phyloP scores from a whole-genome alignment of 805 yeast genomes.

The Kodamaea sagamina region DNA sequence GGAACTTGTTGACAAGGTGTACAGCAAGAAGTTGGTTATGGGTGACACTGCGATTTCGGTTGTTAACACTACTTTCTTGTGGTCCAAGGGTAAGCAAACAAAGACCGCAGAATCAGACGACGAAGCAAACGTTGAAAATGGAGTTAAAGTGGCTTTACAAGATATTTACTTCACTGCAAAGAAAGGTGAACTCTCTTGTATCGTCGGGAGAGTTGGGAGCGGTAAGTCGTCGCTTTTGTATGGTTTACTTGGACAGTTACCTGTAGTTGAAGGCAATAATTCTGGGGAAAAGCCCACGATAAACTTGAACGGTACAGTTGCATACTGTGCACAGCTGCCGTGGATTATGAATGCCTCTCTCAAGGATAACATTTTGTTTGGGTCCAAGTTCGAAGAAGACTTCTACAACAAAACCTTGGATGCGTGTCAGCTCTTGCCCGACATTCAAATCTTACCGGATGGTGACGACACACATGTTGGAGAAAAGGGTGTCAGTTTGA shows the following conservation, averaged over 20 bases:
- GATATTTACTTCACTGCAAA: slow-evolving; percentile 23
- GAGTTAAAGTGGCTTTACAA: slow-evolving; percentile 16
- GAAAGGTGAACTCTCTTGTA: slow-evolving; percentile 28
- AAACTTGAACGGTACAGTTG: slow-evolving; percentile 23
- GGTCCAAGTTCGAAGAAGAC: slow-evolving; percentile 22
- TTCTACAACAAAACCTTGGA: slow-evolving; percentile 26
- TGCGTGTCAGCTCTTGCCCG: slow-evolving; percentile 29
- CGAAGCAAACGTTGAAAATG: slow-evolving; percentile 1
- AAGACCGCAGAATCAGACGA: slow-evolving; percentile 8
- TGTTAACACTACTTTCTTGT: slow-evolving; percentile 23
- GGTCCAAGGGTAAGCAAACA: slow-evolving; percentile 16
- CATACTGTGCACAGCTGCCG: slow-evolving; percentile 31
- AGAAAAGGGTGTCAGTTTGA: slow-evolving; percentile 31
- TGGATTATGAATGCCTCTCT: slow-evolving; percentile 30
- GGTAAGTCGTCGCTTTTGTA: slow-evolving; percentile 29
- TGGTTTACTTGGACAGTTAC: slow-evolving; percentile 28
- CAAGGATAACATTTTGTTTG: slow-evolving; percentile 29
- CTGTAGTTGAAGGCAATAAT: slow-evolving; percentile 10
- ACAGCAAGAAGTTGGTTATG: slow-evolving; percentile 3
- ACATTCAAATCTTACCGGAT: slow-evolving; percentile 29
- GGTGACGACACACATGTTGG: slow-evolving; percentile 32
- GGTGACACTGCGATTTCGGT: slow-evolving; percentile 23
- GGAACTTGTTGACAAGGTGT: slow-evolving; percentile 3
- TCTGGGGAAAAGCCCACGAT: slow-evolving; percentile 14
- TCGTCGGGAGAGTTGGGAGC: slow-evolving; percentile 30